A percentile compares a stretch with the other conserved stretches of the same genome.
These are phyloP conservation scores for Triticum turgidum DNA, from an alignment of 176 grass and related monocot genomes.

Conservation along the genomic window DNA sequence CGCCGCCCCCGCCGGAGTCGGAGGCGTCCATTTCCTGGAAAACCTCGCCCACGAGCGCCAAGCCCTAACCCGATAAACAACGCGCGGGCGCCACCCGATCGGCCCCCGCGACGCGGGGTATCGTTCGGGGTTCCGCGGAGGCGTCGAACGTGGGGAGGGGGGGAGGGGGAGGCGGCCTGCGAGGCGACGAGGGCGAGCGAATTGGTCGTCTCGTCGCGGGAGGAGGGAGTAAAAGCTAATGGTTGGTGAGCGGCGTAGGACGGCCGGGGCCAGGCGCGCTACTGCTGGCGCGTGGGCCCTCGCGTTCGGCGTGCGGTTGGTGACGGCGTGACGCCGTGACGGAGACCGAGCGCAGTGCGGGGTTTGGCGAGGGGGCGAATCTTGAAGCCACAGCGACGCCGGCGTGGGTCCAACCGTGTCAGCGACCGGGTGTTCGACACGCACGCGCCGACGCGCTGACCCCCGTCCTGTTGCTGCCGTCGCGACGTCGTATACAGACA, in stretches of 20 bases:
- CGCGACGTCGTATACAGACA: background rate
- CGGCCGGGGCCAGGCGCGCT: background rate
- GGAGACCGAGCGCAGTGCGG: background rate
- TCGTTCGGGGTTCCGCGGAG: background rate
- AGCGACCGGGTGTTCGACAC: background rate
- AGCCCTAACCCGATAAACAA: conserved; percentile 6
- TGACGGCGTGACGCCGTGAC: background rate
- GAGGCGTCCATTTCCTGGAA: conserved; percentile 43
- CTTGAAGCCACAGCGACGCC: conserved; percentile 31
- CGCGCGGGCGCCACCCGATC: background rate
- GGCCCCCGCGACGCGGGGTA: conserved; percentile 22
- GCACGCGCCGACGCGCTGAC: background rate
- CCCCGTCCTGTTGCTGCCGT: background rate
- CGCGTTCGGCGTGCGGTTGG: background rate
- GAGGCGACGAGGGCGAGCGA: conserved; percentile 2
- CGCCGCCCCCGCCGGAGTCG: conserved; percentile 14
- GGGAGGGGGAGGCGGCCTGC: background rate
- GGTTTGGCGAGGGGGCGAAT: background rate
- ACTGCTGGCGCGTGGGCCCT: background rate
- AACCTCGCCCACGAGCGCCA: background rate
- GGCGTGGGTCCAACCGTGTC: background rate
- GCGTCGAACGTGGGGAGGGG: background rate
- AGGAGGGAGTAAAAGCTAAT: background rate
- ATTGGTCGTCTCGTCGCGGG: conserved; percentile 9
- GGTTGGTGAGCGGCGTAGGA: conserved; percentile 24